phyloP scores from a whole-genome alignment of 2,329 filamentous ascomycete species.

The Aspergillus sp. region DNA sequence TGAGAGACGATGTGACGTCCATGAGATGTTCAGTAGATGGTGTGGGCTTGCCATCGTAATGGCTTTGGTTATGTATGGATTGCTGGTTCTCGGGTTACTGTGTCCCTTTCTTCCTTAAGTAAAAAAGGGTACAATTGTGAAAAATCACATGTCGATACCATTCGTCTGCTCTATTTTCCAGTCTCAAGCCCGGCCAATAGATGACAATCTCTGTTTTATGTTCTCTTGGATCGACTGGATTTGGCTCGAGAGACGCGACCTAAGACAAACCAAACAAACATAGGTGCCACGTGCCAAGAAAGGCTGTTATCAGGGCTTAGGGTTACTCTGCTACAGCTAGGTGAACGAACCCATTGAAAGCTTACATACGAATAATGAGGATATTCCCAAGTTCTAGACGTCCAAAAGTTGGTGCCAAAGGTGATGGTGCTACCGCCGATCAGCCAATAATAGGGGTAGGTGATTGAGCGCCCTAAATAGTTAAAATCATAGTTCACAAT shows the following conservation, averaged over 20 bases:
- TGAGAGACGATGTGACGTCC: slow-evolving; percentile 54
- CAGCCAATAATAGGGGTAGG: too few relatives aligned
- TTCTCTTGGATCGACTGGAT: neutral
- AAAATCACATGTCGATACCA: slow-evolving; percentile 6
- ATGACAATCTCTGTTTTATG: neutral
- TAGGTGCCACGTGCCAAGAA: slow-evolving; percentile 1
- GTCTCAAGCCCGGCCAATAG: neutral
- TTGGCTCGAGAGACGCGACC: slow-evolving; percentile 2
- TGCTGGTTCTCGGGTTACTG: neutral
- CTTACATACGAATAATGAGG: too few relatives aligned
- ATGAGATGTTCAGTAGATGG: slow-evolving; percentile 54
- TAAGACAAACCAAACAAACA: slow-evolving; percentile 14
- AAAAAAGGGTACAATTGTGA: neutral
- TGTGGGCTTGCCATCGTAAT: slow-evolving; percentile 29
- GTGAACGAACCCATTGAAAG: neutral
- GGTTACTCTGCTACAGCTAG: neutral
- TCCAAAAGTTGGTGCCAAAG: too few relatives aligned
- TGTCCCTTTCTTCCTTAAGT: neutral
- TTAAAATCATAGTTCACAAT: neutral
- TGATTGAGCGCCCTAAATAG: neutral
- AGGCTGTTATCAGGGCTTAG: slow-evolving; percentile 8
- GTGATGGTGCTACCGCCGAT: too few relatives aligned
- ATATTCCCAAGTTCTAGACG: too few relatives aligned
- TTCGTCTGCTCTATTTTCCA: neutral
- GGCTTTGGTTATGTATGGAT: neutral